Evolutionary conservation across 257 asterid species (phyloP).

Genomic region (Capsicum chinense): DNA sequence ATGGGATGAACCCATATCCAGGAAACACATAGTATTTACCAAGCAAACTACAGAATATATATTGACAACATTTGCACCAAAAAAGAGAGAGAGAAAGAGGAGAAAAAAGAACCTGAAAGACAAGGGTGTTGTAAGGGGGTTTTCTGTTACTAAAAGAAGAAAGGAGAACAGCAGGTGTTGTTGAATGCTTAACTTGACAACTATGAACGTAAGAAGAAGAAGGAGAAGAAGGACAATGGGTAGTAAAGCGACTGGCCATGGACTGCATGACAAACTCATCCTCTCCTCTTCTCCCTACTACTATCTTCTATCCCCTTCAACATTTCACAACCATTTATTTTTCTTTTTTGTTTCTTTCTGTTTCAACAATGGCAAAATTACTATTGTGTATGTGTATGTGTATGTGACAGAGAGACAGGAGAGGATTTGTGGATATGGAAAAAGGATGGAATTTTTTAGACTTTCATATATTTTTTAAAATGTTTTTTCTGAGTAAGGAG

Average conservation of each 20-base stretch:
- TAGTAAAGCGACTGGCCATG: constrained; percentile 59
- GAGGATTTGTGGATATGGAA: constrained; percentile 49
- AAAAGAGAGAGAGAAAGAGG: not conserved
- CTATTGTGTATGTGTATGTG: constrained; percentile 24
- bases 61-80: not conserved
- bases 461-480: not conserved
- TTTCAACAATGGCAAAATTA: constrained; percentile 31
- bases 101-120: constrained; percentile 62
- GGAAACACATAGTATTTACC: not conserved
- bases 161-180: constrained; percentile 45
- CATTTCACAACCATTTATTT: constrained; percentile 24
- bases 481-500: constrained; percentile 42
- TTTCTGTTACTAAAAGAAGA: constrained; percentile 42
- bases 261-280: constrained; percentile 60
- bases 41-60: not conserved
- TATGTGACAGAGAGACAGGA: constrained; percentile 33
- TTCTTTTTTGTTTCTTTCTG: not conserved
- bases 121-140: constrained; percentile 71
- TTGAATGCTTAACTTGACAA: constrained; percentile 49
- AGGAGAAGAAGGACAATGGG: constrained; percentile 36
- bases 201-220: constrained; percentile 28
- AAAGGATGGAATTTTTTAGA: constrained; percentile 21
- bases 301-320: constrained; percentile 31
- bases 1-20: not conserved
- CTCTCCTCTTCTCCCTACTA: constrained; percentile 41